phyloP scores from a whole-genome alignment of 2,329 filamentous ascomycete species.

The Fusarium lateritium region DNA sequence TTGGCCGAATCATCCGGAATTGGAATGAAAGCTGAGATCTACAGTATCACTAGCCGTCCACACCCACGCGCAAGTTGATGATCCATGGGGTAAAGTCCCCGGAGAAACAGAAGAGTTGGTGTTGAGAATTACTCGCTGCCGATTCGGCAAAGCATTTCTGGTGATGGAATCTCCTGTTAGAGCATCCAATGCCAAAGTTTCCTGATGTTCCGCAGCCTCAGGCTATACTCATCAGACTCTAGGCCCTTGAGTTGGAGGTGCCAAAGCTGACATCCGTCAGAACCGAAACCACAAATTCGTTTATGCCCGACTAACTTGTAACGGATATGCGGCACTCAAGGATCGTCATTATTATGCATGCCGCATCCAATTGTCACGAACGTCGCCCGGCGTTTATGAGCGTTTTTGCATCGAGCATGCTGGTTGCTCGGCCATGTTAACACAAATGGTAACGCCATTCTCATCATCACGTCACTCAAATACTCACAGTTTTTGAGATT shows the following conservation, averaged over 20 bases:
- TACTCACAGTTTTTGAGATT: neutral
- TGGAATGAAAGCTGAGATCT: slow-evolving; percentile 12
- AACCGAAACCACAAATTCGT: slow-evolving; percentile 20
- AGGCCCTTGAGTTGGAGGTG: slow-evolving; percentile 1
- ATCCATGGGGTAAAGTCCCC: neutral
- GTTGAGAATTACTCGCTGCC: slow-evolving; percentile 4
- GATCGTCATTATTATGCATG: slow-evolving; percentile 19
- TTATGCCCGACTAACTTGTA: slow-evolving; percentile 17
- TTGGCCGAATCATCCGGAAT: slow-evolving; percentile 28
- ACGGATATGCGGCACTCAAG: slow-evolving; percentile 11
- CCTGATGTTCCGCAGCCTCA: neutral
- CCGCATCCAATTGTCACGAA: neutral
- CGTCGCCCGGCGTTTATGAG: neutral
- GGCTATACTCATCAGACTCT: slow-evolving; percentile 2
- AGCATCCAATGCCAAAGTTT: neutral
- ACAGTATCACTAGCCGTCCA: slow-evolving; percentile 5
- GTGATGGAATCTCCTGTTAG: neutral
- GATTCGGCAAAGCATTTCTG: slow-evolving; percentile 1
- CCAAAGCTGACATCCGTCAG: slow-evolving; percentile 29
- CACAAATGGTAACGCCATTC: neutral
- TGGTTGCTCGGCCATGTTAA: neutral
- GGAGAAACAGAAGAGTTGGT: neutral
- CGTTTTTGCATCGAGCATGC: neutral
- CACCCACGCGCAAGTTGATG: neutral
- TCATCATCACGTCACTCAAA: slow-evolving; percentile 7